Conservation (phyloP, 2,329 filamentous ascomycete genomes). For the Phialemonium atrogriseum region DNA sequence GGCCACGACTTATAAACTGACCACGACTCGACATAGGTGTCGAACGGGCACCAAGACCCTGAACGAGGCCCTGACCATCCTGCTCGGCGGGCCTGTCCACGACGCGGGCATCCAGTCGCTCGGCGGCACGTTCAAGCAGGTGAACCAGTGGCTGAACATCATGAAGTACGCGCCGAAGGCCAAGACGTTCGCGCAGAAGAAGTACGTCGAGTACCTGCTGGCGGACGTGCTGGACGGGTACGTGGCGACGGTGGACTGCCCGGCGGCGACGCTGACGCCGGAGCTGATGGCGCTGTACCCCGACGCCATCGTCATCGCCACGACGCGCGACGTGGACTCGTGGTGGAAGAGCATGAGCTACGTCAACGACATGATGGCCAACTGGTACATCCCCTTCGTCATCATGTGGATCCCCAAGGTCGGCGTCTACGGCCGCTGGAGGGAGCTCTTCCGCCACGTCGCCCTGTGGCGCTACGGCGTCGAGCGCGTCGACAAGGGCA, state of each 20-base stretch:
- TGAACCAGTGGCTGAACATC: conserved; percentile 16
- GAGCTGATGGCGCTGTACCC: conserved; percentile 41
- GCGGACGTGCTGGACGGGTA: conserved; percentile 25
- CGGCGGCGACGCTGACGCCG: conserved; percentile 30
- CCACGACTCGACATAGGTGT: conserved; percentile 15
- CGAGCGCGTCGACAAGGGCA: conserved; percentile 10
- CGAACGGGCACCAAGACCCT: conserved; percentile 28
- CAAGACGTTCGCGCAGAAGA: conserved; percentile 20
- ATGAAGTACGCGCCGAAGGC: conserved; percentile 22
- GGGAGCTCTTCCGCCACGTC: conserved; percentile 10
- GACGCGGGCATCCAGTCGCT: conserved; percentile 23
- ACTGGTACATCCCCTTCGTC: conserved; percentile 23
- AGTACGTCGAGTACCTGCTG: conserved; percentile 25
- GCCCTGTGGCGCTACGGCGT: conserved; percentile 20
- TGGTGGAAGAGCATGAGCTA: conserved; percentile 29
- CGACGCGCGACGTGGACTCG: conserved; percentile 26
- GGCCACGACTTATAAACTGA: too few relatives aligned
- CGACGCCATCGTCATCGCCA: conserved; percentile 38
- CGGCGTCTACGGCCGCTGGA: conserved; percentile 22
- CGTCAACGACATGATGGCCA: conserved; percentile 22
- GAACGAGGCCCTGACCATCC: conserved; percentile 26
- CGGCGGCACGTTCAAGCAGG: conserved; percentile 8
- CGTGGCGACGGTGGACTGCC: conserved; percentile 32
- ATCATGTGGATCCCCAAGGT: conserved; percentile 24
- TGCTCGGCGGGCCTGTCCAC: conserved; percentile 25